phyloP scores from a whole-genome alignment of 2,329 filamentous ascomycete species.

The Fusarium pseudonygamai region DNA sequence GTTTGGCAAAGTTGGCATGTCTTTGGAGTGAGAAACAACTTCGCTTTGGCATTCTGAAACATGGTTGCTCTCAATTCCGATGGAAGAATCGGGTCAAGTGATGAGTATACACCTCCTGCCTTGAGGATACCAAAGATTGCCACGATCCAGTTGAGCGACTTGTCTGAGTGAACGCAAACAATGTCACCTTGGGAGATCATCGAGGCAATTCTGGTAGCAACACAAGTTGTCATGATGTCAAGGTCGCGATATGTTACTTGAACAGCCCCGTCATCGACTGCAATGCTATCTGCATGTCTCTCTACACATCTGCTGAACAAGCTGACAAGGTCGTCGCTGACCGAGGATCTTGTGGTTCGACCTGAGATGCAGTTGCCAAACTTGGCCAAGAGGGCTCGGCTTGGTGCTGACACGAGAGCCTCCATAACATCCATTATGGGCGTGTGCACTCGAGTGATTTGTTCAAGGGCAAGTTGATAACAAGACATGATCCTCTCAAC shows the following conservation, averaged over 20 bases:
- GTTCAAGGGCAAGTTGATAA: too few relatives aligned
- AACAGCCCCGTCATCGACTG: not conserved
- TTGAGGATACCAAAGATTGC: not conserved
- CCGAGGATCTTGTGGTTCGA: not conserved
- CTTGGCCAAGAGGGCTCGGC: not conserved
- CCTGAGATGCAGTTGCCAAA: not conserved
- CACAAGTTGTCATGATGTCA: not conserved
- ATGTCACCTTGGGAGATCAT: not conserved
- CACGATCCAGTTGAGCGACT: not conserved
- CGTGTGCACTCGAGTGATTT: too few relatives aligned
- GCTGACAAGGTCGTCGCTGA: not conserved
- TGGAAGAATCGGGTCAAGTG: not conserved
- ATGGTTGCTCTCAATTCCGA: not conserved
- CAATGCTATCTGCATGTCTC: not conserved
- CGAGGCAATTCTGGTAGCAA: not conserved
- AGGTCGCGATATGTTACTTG: not conserved
- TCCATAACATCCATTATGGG: too few relatives aligned
- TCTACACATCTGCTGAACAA: not conserved
- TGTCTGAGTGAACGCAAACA: not conserved
- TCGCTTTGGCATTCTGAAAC: not conserved
- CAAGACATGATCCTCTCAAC: too few relatives aligned
- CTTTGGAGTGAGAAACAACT: not conserved
- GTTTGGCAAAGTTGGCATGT: not conserved
- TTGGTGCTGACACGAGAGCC: not conserved
- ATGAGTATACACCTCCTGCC: not conserved